Percentiles rank a stretch among this genome's conserved stretches.
These are phyloP conservation scores for Panellus pusillus DNA, from an alignment of 768 basidiomycete species.

Conservation along the genomic window DNA sequence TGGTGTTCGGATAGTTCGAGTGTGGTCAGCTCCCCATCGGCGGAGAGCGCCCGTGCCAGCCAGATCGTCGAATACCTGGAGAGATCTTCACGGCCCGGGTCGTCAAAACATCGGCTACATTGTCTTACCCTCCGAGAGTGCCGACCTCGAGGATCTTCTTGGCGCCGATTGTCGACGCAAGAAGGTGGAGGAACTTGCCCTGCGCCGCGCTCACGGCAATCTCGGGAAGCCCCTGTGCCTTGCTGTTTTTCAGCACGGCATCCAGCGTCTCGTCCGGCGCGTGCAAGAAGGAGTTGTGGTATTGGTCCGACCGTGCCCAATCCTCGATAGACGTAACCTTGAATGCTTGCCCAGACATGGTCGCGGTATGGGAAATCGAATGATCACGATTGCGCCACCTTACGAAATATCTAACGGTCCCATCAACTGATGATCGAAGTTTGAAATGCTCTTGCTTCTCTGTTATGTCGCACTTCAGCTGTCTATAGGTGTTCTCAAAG, in stretches of 20 bases:
- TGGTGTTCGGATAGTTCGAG: constrained; percentile 47
- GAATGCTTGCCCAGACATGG: constrained; percentile 7
- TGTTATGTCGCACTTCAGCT: no score
- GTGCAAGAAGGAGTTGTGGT: constrained; percentile 58
- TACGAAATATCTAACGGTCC: no score
- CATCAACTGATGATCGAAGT: no score
- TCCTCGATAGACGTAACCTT: constrained; percentile 26
- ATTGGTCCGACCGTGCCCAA: constrained; percentile 54
- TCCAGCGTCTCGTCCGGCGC: constrained; percentile 44
- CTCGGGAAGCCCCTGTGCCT: constrained; percentile 46
- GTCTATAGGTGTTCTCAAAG: no score
- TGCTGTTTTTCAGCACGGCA: constrained; percentile 39
- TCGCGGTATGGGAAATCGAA: not conserved
- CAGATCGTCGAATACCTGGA: constrained; percentile 45
- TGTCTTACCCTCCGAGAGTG: constrained; percentile 59
- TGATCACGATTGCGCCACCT: no score
- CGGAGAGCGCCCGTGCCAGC: constrained; percentile 47
- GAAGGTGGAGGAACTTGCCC: constrained; percentile 57
- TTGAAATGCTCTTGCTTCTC: no score
- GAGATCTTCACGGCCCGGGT: not conserved
- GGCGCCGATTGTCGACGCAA: constrained; percentile 51
- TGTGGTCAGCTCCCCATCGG: constrained; percentile 48
- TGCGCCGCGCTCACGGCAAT: constrained; percentile 55
- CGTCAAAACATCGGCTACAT: not conserved
- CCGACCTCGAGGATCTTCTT: constrained; percentile 65